phyloP scores from a whole-genome alignment of 768 basidiomycete species.

The Termitomyces heimii region DNA sequence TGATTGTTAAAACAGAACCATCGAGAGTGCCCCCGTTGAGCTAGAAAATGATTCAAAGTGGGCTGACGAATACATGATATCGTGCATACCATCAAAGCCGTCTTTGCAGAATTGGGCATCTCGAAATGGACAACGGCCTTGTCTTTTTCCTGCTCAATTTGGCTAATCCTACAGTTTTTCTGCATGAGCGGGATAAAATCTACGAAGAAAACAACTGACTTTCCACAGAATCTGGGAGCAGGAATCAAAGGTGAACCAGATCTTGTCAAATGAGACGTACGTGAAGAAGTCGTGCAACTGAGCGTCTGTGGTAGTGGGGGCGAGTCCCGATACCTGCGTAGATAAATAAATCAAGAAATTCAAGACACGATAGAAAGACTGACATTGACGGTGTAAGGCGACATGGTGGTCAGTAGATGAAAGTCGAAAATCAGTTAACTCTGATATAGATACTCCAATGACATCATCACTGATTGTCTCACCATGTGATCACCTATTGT shows the following conservation, averaged over 20 bases:
- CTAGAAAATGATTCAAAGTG: slow-evolving; percentile 23
- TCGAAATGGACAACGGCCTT: slow-evolving; percentile 77
- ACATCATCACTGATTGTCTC: slow-evolving; percentile 11
- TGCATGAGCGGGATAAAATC: background rate
- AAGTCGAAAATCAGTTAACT: background rate
- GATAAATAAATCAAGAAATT: background rate
- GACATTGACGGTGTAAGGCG: slow-evolving; percentile 40
- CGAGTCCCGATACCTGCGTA: slow-evolving; percentile 66
- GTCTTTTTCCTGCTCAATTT: slow-evolving; percentile 45
- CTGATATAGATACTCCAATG: slow-evolving; percentile 5
- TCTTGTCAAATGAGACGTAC: slow-evolving; percentile 30
- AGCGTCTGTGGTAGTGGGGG: slow-evolving; percentile 55
- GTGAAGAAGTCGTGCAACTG: slow-evolving; percentile 79
- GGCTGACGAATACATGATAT: background rate
- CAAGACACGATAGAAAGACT: slow-evolving; percentile 7
- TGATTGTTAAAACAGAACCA: slow-evolving; percentile 61
- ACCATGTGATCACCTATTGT: slow-evolving; percentile 2
- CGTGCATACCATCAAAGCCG: slow-evolving; percentile 70
- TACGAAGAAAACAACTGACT: slow-evolving; percentile 29
- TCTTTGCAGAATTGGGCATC: slow-evolving; percentile 78
- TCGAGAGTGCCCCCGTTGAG: slow-evolving; percentile 76
- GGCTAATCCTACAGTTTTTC: slow-evolving; percentile 43
- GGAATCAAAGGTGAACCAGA: background rate
- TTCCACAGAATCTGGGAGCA: slow-evolving; percentile 75
- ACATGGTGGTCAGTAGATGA: slow-evolving; percentile 30